These are phyloP conservation scores for Xenoacremonium recifei DNA, from an alignment of 2,329 filamentous ascomycete species.

Conservation along the genomic window DNA sequence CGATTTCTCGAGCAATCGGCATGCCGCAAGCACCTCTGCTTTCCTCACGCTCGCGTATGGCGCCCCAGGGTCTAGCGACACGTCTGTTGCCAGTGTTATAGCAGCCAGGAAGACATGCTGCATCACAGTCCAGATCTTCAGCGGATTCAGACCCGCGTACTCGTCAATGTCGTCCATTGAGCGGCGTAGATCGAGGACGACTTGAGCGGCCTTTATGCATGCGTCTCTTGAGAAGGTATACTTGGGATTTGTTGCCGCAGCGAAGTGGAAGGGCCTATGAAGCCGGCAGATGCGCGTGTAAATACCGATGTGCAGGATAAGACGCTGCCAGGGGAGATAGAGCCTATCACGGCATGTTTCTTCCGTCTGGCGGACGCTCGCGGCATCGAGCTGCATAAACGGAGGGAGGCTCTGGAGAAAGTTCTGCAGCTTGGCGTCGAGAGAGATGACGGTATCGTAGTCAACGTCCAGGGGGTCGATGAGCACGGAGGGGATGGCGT, in stretches of 20 bases:
- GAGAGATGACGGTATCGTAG: slow-evolving; percentile 6
- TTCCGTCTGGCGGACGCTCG: slow-evolving; percentile 2
- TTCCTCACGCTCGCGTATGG: slow-evolving; percentile 1
- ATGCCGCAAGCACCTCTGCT: slow-evolving; percentile 10
- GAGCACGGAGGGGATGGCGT: slow-evolving; percentile 7
- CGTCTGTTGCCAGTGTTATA: slow-evolving; percentile 10
- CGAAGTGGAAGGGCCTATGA: slow-evolving; percentile 10
- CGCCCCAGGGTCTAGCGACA: slow-evolving; percentile 5
- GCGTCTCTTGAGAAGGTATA: slow-evolving; percentile 7
- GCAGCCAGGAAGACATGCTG: slow-evolving; percentile 12
- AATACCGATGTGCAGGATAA: slow-evolving; percentile 9
- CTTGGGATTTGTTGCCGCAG: slow-evolving; percentile 4
- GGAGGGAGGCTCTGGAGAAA: slow-evolving; percentile 5
- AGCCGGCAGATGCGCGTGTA: slow-evolving; percentile 12
- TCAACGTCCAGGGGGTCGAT: slow-evolving; percentile 1
- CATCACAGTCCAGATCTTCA: slow-evolving; percentile 7
- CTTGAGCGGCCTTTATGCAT: slow-evolving; percentile 7
- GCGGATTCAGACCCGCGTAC: not conserved
- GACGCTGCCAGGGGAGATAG: slow-evolving; percentile 7
- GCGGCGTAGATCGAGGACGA: slow-evolving; percentile 8
- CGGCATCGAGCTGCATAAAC: slow-evolving; percentile 6
- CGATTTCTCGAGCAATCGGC: slow-evolving; percentile 8
- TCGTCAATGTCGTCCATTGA: slow-evolving; percentile 6
- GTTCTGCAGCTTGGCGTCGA: slow-evolving; percentile 9
- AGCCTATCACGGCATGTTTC: slow-evolving; percentile 3